Evolutionary conservation across 75 land plant genomes (phyloP).

Genomic region (Selaginella moellendorffii): DNA sequence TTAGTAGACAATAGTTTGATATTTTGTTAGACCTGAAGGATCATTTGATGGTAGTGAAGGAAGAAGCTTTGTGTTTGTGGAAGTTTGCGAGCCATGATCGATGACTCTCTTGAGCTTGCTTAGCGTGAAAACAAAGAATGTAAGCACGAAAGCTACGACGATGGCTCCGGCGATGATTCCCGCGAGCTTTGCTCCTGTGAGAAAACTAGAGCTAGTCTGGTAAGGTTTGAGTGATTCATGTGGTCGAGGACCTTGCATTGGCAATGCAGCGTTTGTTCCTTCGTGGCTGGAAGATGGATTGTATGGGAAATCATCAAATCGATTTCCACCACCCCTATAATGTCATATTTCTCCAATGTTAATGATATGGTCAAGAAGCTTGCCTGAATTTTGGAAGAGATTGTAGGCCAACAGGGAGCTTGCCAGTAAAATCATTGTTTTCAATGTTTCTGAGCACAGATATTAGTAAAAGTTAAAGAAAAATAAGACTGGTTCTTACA

Average conservation of each 20-base stretch:
- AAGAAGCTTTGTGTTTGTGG: background rate
- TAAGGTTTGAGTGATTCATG: background rate
- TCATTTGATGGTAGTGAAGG: background rate
- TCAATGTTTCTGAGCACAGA: background rate
- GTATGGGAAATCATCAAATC: background rate
- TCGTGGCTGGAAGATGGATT: too few relatives aligned
- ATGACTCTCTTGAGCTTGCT: background rate
- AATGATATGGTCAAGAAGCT: background rate
- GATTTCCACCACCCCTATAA: background rate
- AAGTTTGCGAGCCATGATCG: background rate
- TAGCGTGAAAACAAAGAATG: background rate
- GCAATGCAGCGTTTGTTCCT: background rate
- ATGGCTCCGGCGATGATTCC: background rate
- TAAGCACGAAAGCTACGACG: background rate
- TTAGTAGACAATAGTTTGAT: too few relatives aligned
- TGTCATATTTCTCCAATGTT: background rate
- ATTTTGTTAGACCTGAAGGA: background rate
- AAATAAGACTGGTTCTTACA: background rate
- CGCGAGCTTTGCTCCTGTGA: background rate
- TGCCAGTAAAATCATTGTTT: background rate
- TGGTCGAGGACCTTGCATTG: background rate
- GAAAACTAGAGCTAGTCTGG: background rate
- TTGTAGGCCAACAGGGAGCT: background rate
- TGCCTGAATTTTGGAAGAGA: background rate
- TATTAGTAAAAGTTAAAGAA: background rate